Evolutionary conservation across 2,329 filamentous ascomycete genomes (phyloP), one percentile per base, ranked within the genome.

Genomic region (Macroventuria anomochaeta): DNA sequence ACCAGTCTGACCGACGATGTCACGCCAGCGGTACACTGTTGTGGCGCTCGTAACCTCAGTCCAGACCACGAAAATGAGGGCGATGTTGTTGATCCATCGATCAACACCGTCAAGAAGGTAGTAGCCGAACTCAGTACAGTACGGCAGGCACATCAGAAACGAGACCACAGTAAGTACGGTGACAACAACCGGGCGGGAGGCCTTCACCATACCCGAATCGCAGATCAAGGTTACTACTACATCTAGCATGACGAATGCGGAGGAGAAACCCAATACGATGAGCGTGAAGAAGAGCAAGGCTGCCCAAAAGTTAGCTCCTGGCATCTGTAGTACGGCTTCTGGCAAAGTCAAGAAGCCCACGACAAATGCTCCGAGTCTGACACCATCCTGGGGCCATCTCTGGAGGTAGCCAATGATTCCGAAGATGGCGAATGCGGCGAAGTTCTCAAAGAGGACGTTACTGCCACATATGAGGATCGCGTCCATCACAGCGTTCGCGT

Each of bases 401-500:
- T 72, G 60, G 3, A 80, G 70, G 52, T 75, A 80, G 0, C 83
- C 83, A 2, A 85, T 78, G 7, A 85, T 79, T n/a, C 83, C 83
- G 53, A 84, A 85, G 0, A 85, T 73, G 2, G 77, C 75, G 51
- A 80, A 79, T 1, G 77, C 78, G 1, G 78, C 78, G 29, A 80
- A 77, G 26, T 82, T 83, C 57, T 85, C 83, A 41, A 85, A 85
- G 0, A 84, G 64, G 0, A 83, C 79, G 38, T 85, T 85, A 61
- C 81, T 83, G 20, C 75, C 69, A 20, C 81, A 81, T 25, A 85
- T 83, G 7, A 85, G 72, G 33, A 84, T 73, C 0, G 83, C 81
- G 53, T 85, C 83, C 79, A 83, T 81, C 0, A 85, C 83, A 1
- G 83, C 82, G 43, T 85, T 85, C 7, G 82, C 81, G 64, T 84